A percentile compares a stretch with the other conserved stretches of the same genome.
These are phyloP conservation scores for Rhizopogon sp. DNA, from an alignment of 768 basidiomycete species.

Conservation along the genomic window DNA sequence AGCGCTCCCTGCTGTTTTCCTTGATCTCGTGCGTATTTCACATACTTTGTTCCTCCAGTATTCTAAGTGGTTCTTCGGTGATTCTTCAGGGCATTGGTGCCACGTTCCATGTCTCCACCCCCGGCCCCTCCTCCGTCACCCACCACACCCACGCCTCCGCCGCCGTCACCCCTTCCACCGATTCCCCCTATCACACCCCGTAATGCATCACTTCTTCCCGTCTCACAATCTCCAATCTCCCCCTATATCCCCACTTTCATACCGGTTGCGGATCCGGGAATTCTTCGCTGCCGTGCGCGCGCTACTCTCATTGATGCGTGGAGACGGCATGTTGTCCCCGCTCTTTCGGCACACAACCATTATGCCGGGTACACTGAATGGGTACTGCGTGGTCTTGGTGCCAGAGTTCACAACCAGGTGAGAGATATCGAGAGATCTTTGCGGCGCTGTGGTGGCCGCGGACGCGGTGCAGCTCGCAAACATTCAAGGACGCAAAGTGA, in stretches of 20 bases:
- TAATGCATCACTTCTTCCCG: slow-evolving; percentile 18
- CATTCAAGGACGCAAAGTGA: slow-evolving; percentile 44
- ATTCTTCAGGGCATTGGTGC: slow-evolving; percentile 21
- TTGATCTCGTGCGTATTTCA: slow-evolving; percentile 49
- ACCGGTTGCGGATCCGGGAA: slow-evolving; percentile 25
- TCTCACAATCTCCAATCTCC: slow-evolving; percentile 17
- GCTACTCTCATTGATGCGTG: slow-evolving; percentile 65
- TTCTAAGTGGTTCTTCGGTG: slow-evolving; percentile 3
- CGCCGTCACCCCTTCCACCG: slow-evolving; percentile 24
- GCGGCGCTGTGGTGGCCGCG: slow-evolving; percentile 6
- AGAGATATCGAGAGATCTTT: slow-evolving; percentile 10
- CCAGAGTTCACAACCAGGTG: slow-evolving; percentile 13
- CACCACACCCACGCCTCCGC: slow-evolving; percentile 15
- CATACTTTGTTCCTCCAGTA: slow-evolving; percentile 1
- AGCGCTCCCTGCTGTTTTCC: slow-evolving; percentile 65
- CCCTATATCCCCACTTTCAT: slow-evolving; percentile 8
- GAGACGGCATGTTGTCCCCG: slow-evolving; percentile 53
- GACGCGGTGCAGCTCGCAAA: slow-evolving; percentile 27
- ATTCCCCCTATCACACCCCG: slow-evolving; percentile 19
- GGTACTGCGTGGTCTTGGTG: slow-evolving; percentile 24
- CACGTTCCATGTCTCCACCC: slow-evolving; percentile 25
- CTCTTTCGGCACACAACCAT: slow-evolving; percentile 34
- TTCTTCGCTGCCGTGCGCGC: slow-evolving; percentile 56
- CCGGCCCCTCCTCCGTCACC: slow-evolving; percentile 16
- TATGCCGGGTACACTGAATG: slow-evolving; percentile 29